These are phyloP conservation scores for Ogataea hybrid DNA, from an alignment of 1,139 yeast species.

Conservation along the genomic window DNA sequence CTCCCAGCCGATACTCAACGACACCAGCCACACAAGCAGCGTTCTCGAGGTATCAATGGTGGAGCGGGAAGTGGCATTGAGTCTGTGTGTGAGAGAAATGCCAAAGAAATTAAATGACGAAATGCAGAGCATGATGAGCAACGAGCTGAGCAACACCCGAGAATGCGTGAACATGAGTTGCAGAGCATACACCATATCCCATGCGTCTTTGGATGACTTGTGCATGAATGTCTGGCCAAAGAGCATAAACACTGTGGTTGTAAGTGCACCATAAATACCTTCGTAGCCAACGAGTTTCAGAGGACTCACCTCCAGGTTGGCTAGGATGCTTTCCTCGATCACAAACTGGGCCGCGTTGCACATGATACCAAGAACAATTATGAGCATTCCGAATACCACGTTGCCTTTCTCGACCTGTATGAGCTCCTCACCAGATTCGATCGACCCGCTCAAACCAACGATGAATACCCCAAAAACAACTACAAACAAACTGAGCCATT, in stretches of 20 bases:
- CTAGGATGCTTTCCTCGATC: slow-evolving; percentile 67
- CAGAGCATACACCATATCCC: slow-evolving; percentile 55
- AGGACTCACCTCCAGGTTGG: slow-evolving; percentile 55
- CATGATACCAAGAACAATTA: slow-evolving; percentile 61
- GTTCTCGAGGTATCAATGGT: slow-evolving; percentile 82
- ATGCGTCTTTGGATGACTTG: slow-evolving; percentile 45
- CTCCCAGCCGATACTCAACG: slow-evolving; percentile 79
- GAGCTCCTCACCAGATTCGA: slow-evolving; percentile 25
- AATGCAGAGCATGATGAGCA: slow-evolving; percentile 69
- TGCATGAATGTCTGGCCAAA: slow-evolving; percentile 42
- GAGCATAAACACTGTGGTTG: slow-evolving; percentile 46
- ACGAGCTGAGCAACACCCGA: slow-evolving; percentile 49
- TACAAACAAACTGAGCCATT: slow-evolving; percentile 63
- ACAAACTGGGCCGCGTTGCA: slow-evolving; percentile 78
- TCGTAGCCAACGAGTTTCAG: slow-evolving; percentile 71
- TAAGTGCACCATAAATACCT: slow-evolving; percentile 61
- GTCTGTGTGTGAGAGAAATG: slow-evolving; percentile 58
- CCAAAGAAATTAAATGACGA: slow-evolving; percentile 76
- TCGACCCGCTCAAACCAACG: slow-evolving; percentile 67
- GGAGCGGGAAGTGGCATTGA: slow-evolving; percentile 77
- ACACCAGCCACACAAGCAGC: slow-evolving; percentile 72
- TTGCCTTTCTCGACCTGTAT: slow-evolving; percentile 28
- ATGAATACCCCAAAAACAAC: slow-evolving; percentile 68
- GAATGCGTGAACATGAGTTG: slow-evolving; percentile 45
- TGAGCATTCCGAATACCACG: slow-evolving; percentile 51